Base-by-base conservation (phyloP, 768 basidiomycete genomes). In the Suillus americanus region DNA sequence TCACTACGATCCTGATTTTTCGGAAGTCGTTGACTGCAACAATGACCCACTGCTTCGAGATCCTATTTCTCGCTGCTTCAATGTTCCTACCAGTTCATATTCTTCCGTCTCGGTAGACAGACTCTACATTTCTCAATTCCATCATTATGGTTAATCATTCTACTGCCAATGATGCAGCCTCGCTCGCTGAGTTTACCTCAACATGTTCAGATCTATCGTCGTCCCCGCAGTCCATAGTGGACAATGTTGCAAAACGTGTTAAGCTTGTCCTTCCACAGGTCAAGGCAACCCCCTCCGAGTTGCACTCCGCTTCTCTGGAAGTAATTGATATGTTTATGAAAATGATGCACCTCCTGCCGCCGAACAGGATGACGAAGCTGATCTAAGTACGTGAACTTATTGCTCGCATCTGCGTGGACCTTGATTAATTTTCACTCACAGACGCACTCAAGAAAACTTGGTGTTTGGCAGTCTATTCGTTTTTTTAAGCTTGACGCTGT, bases 271-370 rank as follows among this genome's bases (percentile, higher is more conserved):
- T 50, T 50, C 13, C 23, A 50, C 46, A 48, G 46, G 46, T 48
- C 46, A 13, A 50, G 25, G 23, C 46, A 48, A 25, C 46, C 23
- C 46, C 46, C 46, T 48, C 46, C 23, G 12, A 48, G 23, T 48
- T 25, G 23, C 46, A 23, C 23, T 48, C 46, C 6, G 13, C 48
- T 50, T 23, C 71, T 74, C 20, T 40, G 60, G 30, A 63, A 57
- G 45, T 43, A 8, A 50, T 50, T 28, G 25, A 28, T 16, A 46
- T n/a, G 18, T 20, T 9, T 7, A 46, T 12, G n/a, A 46, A 46
- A 46, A 23, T 23, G 25, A 50, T 28, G 25, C 14, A 16, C 3
- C 48, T 28, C 48, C 48, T 28, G 25, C 14, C 7, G 14, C 25
- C 2, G 48, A 50, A 50, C 25, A 28, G 48, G 48, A 28, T 25